Evolutionary conservation across 1,139 yeast species (phyloP), one percentile per base, ranked within the genome.

Genomic region (Chernovozyma sophiae-reginae): DNA sequence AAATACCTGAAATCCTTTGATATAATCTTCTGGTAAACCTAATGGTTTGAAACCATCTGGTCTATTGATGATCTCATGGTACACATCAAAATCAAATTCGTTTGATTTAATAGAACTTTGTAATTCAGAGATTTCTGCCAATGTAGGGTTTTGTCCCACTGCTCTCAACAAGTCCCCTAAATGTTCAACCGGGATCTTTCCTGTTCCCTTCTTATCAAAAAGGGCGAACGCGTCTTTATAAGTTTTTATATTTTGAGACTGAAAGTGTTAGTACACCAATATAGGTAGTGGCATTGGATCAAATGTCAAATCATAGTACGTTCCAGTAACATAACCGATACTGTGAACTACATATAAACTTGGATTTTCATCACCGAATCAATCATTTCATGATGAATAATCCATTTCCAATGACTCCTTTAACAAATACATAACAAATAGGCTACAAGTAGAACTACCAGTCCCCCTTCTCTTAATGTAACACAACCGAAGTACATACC

Each of bases 161-260:
- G 98, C 97, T 61, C 99, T 77, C 44, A 94, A 76, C 52, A 94
- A 77, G 56, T 94, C 98, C 30, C 97, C 98, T 41, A 94, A 74
- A 43, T 86, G 83, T 49, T 83, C 87, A 43, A 78, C 75, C n/a
- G 96, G 81, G 43, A 94, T 92, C 60, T 81, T 77, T 14, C 98
- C 98, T 31, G 94, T 86, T 30, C 97, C 98, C 55, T 89, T 86
- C 67, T 90, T 90, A 69, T 94, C 98, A 60, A 92, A 94, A 39
- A 94, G 80, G 24, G 97, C 95, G 64, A 94, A 94, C 19, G 97
- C 97, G 74, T 92, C 98, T 65, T 86, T 89, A 69, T 87, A 86
- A 34, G 94, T 84, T 60, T 85, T 86, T 31, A 73, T 69, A 52
- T 68, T 68, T 56, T 67, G 73, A 24, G 73, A 67, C 73, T 66